Base-by-base conservation (phyloP, 1,139 yeast species). In the Zygosaccharomyces sapae region DNA sequence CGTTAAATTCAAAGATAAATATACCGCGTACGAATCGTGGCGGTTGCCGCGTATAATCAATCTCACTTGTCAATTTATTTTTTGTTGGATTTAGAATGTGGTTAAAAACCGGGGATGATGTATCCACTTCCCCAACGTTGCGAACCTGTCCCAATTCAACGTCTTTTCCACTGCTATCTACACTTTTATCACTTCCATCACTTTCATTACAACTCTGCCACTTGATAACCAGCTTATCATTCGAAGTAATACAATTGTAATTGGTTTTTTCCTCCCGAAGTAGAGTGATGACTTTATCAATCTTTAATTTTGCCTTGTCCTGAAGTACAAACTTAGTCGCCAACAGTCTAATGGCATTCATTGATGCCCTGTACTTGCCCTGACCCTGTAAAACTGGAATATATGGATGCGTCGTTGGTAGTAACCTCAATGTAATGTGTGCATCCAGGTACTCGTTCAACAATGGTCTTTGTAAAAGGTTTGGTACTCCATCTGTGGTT, bases 1-100 rank as follows among this genome's bases (percentile, higher is more conserved):
- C 71, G 59, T 76, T 79, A 51, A 88, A 72, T 57, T 86, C 95
- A 62, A 87, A 87, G 30, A 86, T 78, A 62, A 88, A 87, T 6
- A 84, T 69, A 0, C 96, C 96, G 43, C 52, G 53, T 3, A 65
- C 41, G 10, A 59, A 47, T 37, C 84, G 60, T 48, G 80, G 81
- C 25, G 16, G n/a, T 19, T 38, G 41, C 19, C 20, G 34, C 25
- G 41, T 27, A 16, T 22, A 16, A 4, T 10, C 33, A 5, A 35
- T 18, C 19, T 44, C 44, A 16, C 43, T 40, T 16, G 50, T 42
- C 10, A 41, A 24, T 18, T 45, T 38, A 33, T 46, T 48, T 13
- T 45, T 40, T 1, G 52, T 22, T 6, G 57, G 58, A 24, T 44
- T 48, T 16, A 53, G 31, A 31, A 56, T 54, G 39, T 51, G 52